Evolutionary conservation across 2,329 filamentous ascomycete genomes (phyloP).

Genomic region (Drechslerella stenobrocha): DNA sequence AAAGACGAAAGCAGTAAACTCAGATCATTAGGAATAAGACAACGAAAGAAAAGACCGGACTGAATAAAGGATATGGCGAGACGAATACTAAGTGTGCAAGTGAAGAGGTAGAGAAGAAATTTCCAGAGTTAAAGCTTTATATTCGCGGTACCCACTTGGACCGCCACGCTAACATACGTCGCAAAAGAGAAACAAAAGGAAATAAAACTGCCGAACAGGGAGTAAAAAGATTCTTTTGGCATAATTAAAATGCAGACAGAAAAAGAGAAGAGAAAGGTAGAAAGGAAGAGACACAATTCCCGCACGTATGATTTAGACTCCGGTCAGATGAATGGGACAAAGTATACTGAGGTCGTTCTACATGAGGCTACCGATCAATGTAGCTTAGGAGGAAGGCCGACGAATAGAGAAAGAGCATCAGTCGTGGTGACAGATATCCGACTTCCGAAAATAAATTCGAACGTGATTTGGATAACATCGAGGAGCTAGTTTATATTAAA

Average conservation of each 20-base stretch:
- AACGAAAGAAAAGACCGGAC: conserved; percentile 19
- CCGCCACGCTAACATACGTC: conserved; percentile 53
- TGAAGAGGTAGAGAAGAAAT: conserved; percentile 50
- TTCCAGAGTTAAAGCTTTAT: conserved; percentile 53
- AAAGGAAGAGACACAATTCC: conserved; percentile 48
- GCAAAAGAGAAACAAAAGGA: conserved; percentile 55
- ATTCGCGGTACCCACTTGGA: conserved; percentile 44
- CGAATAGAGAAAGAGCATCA: conserved; percentile 26
- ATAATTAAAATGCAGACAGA: conserved; percentile 49
- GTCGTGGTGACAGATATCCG: conserved; percentile 10
- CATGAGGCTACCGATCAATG: conserved; percentile 46
- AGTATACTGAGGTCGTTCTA: conserved; percentile 47
- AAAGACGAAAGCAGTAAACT: conserved; percentile 28
- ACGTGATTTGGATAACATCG: conserved; percentile 8
- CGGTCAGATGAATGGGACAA: conserved; percentile 49
- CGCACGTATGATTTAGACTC: conserved; percentile 43
- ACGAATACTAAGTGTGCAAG: conserved; percentile 25
- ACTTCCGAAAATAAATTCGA: conserved; percentile 16
- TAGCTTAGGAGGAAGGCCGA: conserved; percentile 24
- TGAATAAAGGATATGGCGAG: conserved; percentile 7
- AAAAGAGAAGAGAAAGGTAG: conserved; percentile 38
- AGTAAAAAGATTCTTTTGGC: conserved; percentile 48
- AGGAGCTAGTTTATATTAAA: conserved; percentile 70
- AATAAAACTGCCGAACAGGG: conserved; percentile 50
- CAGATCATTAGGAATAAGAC: conserved; percentile 41